Percentiles rank a stretch among this genome's conserved stretches.
phyloP scores from a whole-genome alignment of 352 stramenopile species.

The Globisporangium echinulatum region DNA sequence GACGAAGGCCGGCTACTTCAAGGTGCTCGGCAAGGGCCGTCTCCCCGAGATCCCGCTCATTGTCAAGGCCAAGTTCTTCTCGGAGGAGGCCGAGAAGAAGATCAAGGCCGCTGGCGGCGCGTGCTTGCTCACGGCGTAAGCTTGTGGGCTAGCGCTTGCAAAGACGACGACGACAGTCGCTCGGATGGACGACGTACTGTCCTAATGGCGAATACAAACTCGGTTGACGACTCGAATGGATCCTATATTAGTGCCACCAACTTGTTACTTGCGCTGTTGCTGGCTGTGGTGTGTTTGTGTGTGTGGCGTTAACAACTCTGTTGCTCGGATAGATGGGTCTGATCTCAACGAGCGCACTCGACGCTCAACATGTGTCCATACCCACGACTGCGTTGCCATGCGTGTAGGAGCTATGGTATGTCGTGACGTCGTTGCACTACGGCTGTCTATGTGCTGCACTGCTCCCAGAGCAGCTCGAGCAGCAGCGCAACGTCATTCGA shows the following conservation, averaged over 20 bases:
- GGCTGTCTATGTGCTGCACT: not conserved
- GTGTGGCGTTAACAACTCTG: not conserved
- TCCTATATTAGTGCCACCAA: no score
- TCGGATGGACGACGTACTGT: slow-evolving; percentile 61
- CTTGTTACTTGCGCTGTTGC: not conserved
- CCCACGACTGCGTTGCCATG: no score
- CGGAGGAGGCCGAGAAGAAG: slow-evolving; percentile 99
- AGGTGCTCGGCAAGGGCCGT: slow-evolving; percentile 99
- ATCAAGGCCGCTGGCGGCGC: slow-evolving; percentile 99
- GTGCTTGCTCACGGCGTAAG: slow-evolving; percentile 97
- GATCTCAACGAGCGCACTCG: no score
- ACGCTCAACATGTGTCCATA: no score
- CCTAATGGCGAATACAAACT: slow-evolving; percentile 70
- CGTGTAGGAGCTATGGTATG: no score
- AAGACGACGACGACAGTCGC: slow-evolving; percentile 17
- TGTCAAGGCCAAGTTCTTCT: slow-evolving; percentile 99
- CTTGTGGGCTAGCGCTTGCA: slow-evolving; percentile 15
- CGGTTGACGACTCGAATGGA: slow-evolving; percentile 16
- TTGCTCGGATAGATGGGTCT: no score
- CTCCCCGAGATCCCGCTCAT: slow-evolving; percentile 97
- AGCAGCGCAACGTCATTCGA: not conserved
- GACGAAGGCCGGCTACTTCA: slow-evolving; percentile 97
- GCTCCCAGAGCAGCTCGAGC: slow-evolving; percentile 5
- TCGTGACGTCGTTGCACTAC: not conserved
- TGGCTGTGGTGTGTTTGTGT: not conserved